Percentiles rank a stretch among this genome's conserved stretches.
Evolutionary conservation across 805 yeast genomes (phyloP).

Genomic region (Lachancea sp.): DNA sequence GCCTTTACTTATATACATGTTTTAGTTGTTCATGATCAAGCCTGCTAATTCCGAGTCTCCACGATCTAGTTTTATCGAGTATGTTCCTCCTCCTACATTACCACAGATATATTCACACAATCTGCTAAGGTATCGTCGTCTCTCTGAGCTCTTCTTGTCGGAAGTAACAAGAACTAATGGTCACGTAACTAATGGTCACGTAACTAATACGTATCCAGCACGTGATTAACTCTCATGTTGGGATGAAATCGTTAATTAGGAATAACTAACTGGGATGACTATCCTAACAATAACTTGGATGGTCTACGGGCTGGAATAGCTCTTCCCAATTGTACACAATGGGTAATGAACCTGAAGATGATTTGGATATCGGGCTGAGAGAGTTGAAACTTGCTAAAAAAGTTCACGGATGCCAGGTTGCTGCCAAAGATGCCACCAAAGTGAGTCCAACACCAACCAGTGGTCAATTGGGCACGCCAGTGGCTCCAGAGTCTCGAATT

Average conservation of each 20-base stretch:
- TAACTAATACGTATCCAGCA: too few relatives aligned
- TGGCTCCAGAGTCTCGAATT: background rate
- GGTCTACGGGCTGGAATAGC: background rate
- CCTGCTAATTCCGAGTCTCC: too few relatives aligned
- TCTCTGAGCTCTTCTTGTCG: too few relatives aligned
- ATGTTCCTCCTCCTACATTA: too few relatives aligned
- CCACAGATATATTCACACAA: too few relatives aligned
- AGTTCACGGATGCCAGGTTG: background rate
- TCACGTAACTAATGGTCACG: too few relatives aligned
- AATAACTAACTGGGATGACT: background rate
- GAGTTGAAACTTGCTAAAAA: conserved; percentile 21
- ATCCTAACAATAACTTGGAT: background rate
- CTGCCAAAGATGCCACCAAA: background rate
- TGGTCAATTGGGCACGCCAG: background rate
- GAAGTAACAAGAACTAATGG: too few relatives aligned
- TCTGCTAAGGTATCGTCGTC: too few relatives aligned
- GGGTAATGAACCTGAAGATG: conserved; percentile 23
- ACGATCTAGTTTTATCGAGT: too few relatives aligned
- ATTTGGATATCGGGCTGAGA: conserved; percentile 24
- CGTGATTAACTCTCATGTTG: too few relatives aligned
- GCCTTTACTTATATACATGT: too few relatives aligned
- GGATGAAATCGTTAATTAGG: background rate
- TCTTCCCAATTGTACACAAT: background rate
- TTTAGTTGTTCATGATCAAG: too few relatives aligned
- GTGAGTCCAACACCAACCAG: background rate